Conservation (phyloP, 345 rosid species). For the Raphanus sativus region DNA sequence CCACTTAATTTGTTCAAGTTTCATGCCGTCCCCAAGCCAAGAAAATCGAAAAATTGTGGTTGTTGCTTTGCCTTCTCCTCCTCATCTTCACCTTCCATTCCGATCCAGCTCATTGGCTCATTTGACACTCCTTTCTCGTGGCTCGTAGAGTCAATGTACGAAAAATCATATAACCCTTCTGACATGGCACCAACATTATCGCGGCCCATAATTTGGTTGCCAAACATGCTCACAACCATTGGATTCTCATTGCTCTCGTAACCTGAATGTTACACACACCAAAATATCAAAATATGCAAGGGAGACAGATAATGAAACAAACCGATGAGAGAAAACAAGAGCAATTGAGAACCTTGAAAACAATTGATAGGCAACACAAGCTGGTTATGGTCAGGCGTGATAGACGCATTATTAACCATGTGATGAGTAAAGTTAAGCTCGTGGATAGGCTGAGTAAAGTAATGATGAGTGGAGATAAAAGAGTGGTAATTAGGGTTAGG, state of each 20-base stretch:
- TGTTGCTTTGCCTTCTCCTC: slow-evolving; percentile 21
- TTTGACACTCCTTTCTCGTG: slow-evolving; percentile 20
- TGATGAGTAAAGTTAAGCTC: slow-evolving; percentile 26
- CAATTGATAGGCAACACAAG: slow-evolving; percentile 36
- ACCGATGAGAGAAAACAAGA: not conserved
- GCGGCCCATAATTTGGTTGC: slow-evolving; percentile 28
- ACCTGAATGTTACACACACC: slow-evolving; percentile 14
- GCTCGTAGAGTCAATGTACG: slow-evolving; percentile 2
- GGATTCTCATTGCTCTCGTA: slow-evolving; percentile 29
- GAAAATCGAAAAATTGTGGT: slow-evolving; percentile 41
- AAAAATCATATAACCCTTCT: slow-evolving; percentile 7
- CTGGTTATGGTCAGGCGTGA: slow-evolving; percentile 19
- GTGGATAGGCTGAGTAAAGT: slow-evolving; percentile 33
- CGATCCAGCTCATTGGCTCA: slow-evolving; percentile 15
- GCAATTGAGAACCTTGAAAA: slow-evolving; percentile 27
- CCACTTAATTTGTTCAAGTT: not conserved
- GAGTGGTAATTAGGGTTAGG: slow-evolving; percentile 36
- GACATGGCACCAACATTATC: slow-evolving; percentile 24
- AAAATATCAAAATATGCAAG: not conserved
- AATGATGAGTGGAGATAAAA: slow-evolving; percentile 33
- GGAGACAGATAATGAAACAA: not conserved
- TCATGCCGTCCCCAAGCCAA: slow-evolving; percentile 38
- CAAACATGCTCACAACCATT: slow-evolving; percentile 29
- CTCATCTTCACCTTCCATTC: slow-evolving; percentile 18
- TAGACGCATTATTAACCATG: slow-evolving; percentile 13